Percentiles rank a stretch among this genome's conserved stretches.
Conservation (phyloP, 352 stramenopile genomes). For the Globisporangium nodosum region DNA sequence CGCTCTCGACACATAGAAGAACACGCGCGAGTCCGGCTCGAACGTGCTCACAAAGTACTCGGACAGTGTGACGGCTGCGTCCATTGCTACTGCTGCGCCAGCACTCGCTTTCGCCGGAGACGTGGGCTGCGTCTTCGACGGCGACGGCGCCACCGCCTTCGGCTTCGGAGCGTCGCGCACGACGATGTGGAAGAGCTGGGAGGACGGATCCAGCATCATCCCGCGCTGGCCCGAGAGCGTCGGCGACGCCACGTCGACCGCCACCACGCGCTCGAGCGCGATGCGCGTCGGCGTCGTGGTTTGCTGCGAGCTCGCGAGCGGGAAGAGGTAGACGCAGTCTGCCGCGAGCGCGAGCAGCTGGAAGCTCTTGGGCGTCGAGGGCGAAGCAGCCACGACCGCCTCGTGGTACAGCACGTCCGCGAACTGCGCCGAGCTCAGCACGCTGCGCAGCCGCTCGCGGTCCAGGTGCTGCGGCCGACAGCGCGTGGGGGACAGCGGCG, state of each 20-base stretch:
- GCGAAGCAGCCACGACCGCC: conserved; percentile 36
- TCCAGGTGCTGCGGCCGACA: conserved; percentile 53
- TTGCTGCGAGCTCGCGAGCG: conserved; percentile 21
- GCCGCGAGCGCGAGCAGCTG: conserved; percentile 45
- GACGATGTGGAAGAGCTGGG: conserved; percentile 48
- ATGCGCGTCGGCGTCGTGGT: conserved; percentile 16
- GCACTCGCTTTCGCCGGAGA: background rate
- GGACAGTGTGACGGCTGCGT: background rate
- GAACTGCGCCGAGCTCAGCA: conserved; percentile 29
- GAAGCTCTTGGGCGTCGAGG: conserved; percentile 19
- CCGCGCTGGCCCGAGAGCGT: conserved; percentile 27
- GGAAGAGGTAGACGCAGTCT: conserved; percentile 41
- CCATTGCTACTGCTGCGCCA: background rate
- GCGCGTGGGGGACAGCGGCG: conserved; percentile 32
- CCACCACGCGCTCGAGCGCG: conserved; percentile 18
- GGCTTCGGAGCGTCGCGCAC: conserved; percentile 10
- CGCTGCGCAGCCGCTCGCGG: conserved; percentile 36
- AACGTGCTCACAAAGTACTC: conserved; percentile 56
- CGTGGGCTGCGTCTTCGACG: background rate
- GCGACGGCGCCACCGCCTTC: background rate
- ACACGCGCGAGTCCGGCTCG: conserved; percentile 48
- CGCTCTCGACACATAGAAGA: conserved; percentile 40
- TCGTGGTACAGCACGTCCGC: conserved; percentile 45
- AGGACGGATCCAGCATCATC: conserved; percentile 37
- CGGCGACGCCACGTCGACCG: conserved; percentile 35